phyloP scores from a whole-genome alignment of 2,329 filamentous ascomycete genomes.

The Cladophialophora bantiana region DNA sequence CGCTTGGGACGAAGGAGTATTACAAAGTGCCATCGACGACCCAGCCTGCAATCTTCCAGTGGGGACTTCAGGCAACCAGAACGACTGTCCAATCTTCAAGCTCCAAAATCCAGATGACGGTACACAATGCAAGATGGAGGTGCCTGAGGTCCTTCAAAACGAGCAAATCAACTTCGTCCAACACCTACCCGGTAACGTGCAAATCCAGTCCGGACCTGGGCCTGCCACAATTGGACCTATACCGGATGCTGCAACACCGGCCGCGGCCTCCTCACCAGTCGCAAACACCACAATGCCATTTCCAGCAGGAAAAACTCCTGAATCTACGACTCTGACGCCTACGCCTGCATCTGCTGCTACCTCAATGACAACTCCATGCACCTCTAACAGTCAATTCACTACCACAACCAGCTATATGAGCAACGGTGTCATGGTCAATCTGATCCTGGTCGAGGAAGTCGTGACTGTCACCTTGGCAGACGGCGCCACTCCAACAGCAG shows the following conservation, averaged over 20 bases:
- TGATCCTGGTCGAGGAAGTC: constrained; percentile 39
- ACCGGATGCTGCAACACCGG: constrained; percentile 17
- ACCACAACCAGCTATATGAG: constrained; percentile 35
- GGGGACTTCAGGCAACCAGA: constrained; percentile 66
- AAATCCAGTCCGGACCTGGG: constrained; percentile 55
- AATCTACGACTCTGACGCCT: constrained; percentile 18
- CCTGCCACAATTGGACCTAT: constrained; percentile 43
- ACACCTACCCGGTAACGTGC: constrained; percentile 68
- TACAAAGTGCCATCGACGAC: constrained; percentile 71
- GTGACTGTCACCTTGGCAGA: constrained; percentile 38
- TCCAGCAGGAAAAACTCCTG: constrained; percentile 21
- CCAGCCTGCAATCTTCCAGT: constrained; percentile 69
- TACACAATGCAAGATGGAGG: constrained; percentile 66
- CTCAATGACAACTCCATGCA: background rate
- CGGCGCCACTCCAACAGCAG: constrained; percentile 8
- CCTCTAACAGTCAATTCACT: constrained; percentile 9
- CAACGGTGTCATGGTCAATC: constrained; percentile 33
- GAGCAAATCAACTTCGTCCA: constrained; percentile 65
- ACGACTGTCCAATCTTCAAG: constrained; percentile 77
- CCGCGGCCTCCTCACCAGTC: constrained; percentile 5
- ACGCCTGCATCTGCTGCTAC: constrained; percentile 20
- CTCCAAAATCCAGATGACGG: constrained; percentile 65
- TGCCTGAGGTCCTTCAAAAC: constrained; percentile 61
- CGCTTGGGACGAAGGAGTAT: constrained; percentile 60
- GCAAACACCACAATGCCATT: constrained; percentile 13